Base-by-base conservation (phyloP, 129 eudicot genomes). In the Flaveria ramosissima region DNA sequence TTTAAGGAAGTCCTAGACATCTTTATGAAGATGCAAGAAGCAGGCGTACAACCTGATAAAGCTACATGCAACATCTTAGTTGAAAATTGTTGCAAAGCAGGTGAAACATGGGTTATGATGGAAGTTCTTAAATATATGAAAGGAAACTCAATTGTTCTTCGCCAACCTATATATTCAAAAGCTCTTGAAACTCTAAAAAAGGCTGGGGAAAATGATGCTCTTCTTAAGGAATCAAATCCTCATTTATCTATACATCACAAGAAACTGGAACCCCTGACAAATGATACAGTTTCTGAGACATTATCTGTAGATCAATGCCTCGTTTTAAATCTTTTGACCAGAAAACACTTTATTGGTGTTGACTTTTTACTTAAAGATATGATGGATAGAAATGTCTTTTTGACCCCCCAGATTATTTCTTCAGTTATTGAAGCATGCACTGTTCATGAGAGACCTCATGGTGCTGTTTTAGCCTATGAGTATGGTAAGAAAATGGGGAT, bases 31-130 rank as follows among this genome's bases (percentile, higher is more conserved):
- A 90, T 90, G 97, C 92, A 90, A 84, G 97, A 88, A 12, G 94
- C 97, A 78, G 89, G 96, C n/a, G 97, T 88, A 47, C 89, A 75
- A 68, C 98, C 98, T 53, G 98, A 93, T 79, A 93, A 93, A 85
- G 98, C 98, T 55, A 68, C 97, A 60, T 93, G 98, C 87, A 93
- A 93, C 76, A 90, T 93, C 73, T 56, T 93, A 82, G 76, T 90
- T 47, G 89, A 84, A 56, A 85, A 63, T 69, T 93, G 86, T 77
- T 79, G 92, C 82, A 89, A 77, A 76, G 77, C 87, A 24, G 85
- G 89, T 67, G 92, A 90, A 85, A 87, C 82, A 45, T 62, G 82
- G 86, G 84, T 88, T 73, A 87, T 93, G 62, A 73, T 73, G 59
- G 86, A 85, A 76, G 79, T 93, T 75, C 96, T 93, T 68, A 76